Conservation (phyloP, 2,329 filamentous ascomycete species). For the Beauveria bassiana region DNA sequence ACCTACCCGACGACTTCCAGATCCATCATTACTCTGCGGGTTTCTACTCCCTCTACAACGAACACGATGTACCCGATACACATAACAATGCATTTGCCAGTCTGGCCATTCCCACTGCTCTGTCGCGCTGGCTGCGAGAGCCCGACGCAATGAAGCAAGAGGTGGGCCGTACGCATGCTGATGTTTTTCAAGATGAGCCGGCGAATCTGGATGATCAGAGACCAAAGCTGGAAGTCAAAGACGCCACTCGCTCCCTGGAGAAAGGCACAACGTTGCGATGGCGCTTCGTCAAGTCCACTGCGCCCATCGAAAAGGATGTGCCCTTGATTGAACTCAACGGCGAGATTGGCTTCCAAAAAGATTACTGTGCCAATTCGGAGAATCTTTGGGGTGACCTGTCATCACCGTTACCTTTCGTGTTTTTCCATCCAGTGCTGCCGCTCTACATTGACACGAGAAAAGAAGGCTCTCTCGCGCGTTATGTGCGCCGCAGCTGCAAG, state of each 20-base stretch:
- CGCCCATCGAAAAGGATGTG: constrained; percentile 47
- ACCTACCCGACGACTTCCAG: constrained; percentile 53
- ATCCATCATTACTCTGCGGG: constrained; percentile 65
- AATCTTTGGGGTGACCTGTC: constrained; percentile 63
- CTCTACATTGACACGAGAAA: constrained; percentile 87
- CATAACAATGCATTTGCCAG: constrained; percentile 73
- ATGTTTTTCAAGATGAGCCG: constrained; percentile 59
- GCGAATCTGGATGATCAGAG: constrained; percentile 35
- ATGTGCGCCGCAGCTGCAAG: constrained; percentile 83
- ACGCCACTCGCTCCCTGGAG: constrained; percentile 30
- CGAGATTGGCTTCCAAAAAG: constrained; percentile 63
- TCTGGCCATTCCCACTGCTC: constrained; percentile 64
- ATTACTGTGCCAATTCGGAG: constrained; percentile 58
- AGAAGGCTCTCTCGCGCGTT: constrained; percentile 80
- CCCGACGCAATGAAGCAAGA: constrained; percentile 60
- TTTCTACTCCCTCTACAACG: constrained; percentile 68
- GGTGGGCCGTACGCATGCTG: constrained; percentile 54
- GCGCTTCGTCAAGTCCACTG: constrained; percentile 53
- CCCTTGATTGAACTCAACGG: constrained; percentile 68
- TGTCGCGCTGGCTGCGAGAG: constrained; percentile 74
- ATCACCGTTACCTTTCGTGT: constrained; percentile 65
- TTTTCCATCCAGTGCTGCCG: constrained; percentile 81
- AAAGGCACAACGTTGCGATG: constrained; percentile 48
- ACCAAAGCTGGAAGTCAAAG: constrained; percentile 41
- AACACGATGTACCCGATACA: constrained; percentile 49